Base-by-base conservation (phyloP, 768 basidiomycete genomes). In the Agrocybe praecox region DNA sequence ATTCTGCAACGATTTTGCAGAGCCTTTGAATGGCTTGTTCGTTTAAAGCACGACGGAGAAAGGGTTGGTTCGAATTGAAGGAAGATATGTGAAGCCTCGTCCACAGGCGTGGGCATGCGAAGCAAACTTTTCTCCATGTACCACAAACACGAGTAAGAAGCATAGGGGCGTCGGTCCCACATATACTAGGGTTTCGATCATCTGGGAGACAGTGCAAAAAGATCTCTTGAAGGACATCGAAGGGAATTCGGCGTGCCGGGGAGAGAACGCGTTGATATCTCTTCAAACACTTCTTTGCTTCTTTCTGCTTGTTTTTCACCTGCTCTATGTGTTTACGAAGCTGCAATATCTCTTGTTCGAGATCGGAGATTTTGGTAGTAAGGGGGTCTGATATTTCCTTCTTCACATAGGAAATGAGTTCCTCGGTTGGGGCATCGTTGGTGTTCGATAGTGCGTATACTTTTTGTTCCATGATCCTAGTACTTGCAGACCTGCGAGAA, bases 131-230 rank as follows among this genome's bases (percentile, higher is more conserved):
- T 53, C 52, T 17, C 53, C 53, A 55, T 15, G 34, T 14, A n/a
- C 46, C 34, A 40, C 53, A 48, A 10, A 55, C 23, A 17, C 53
- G 53, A 22, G 36, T 48, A 12, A 55, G 47, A 8, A 55, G 19
- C 36, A 55, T 19, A 8, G 53, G 53, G 4, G 53, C 46, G 15
- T 47, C 46, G n/a, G 21, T n/a, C 21, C 34, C 24, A 36, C 47
- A 40, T 45, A 55, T 47, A 8, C 47, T 24, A 11, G 53, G 6
- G 29, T 48, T 48, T n/a, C 36, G 26, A 19, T 55, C 17, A 7
- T 18, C 44, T 17, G 43, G 42, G 6, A 56, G 42, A 45, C 33
- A 46, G 14, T 45, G 18, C 19, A 44, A 32, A 32, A 55, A 55
- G 18, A 55, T 55, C 17, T 29, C 46, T 18, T 55, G 14, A 11